Evolutionary conservation across 2,329 filamentous ascomycete species (phyloP).

Genomic region (Rhexocercosporidium sp.): DNA sequence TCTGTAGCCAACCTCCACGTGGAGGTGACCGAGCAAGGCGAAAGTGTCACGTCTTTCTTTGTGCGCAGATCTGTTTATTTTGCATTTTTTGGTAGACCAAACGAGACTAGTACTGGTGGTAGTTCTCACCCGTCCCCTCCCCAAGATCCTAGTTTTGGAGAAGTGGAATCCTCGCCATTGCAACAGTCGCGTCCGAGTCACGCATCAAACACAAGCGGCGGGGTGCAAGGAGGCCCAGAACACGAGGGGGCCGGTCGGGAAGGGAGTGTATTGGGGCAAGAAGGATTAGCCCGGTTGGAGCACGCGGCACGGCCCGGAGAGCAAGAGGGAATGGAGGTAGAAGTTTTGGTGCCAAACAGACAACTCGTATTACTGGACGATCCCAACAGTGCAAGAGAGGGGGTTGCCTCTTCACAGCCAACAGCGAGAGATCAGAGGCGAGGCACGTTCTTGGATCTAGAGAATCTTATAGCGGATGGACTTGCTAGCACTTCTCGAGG

Average conservation of each 20-base stretch:
- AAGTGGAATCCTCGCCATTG: neutral
- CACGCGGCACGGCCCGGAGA: neutral
- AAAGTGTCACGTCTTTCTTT: constrained; percentile 27
- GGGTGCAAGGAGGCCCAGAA: neutral
- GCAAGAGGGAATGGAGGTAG: neutral
- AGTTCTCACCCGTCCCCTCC: neutral
- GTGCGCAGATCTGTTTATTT: constrained; percentile 23
- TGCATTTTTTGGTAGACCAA: constrained; percentile 24
- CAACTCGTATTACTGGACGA: neutral
- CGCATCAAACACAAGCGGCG: neutral
- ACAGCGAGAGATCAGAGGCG: neutral
- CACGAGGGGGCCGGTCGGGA: neutral
- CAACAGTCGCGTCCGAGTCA: neutral
- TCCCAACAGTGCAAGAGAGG: neutral
- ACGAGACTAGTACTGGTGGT: neutral
- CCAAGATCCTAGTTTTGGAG: neutral
- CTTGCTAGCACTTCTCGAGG: neutral
- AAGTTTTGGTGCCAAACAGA: neutral
- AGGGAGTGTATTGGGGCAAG: neutral
- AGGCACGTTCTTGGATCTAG: neutral
- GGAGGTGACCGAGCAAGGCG: constrained; percentile 7
- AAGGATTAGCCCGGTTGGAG: neutral
- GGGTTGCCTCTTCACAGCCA: neutral
- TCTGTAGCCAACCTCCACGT: constrained; percentile 25
- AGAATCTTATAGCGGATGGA: neutral